Conservation (phyloP, 768 basidiomycete genomes). For the Kockovaella imperatae region DNA sequence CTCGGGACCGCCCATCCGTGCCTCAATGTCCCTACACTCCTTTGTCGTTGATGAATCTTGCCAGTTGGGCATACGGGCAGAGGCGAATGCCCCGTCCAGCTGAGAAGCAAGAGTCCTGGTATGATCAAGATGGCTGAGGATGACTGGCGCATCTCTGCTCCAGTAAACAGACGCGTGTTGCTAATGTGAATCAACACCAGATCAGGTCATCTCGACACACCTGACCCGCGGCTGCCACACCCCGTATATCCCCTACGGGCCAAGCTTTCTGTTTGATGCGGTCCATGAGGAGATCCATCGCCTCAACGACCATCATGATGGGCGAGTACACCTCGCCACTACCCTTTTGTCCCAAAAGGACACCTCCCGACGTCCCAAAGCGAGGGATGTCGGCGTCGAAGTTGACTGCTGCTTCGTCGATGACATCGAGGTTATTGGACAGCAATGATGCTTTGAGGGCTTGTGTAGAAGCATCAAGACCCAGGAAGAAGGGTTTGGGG, state of each 20-base stretch:
- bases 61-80: conserved; percentile 71
- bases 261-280: conserved; percentile 31
- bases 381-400: conserved; percentile 72
- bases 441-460: conserved; percentile 59
- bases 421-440: conserved; percentile 52
- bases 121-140: conserved; percentile 55
- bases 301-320: conserved; percentile 76
- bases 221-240: conserved; percentile 30
- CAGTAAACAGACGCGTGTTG: conserved; percentile 75
- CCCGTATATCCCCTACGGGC: conserved; percentile 18
- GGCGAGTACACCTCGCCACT: conserved; percentile 71
- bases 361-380: conserved; percentile 39
- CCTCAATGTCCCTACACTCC: conserved; percentile 65
- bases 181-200: conserved; percentile 10
- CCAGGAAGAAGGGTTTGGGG: conserved; percentile 57
- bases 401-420: conserved; percentile 65
- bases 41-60: conserved; percentile 77
- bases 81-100: conserved; percentile 62
- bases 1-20: conserved; percentile 61
- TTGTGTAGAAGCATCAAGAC: conserved; percentile 80
- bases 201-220: conserved; percentile 8
- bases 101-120: conserved; percentile 54
- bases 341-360: conserved; percentile 47
- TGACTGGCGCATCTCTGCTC: conserved; percentile 53
- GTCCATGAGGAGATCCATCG: conserved; percentile 67